Conservation (phyloP, 805 yeast genomes). For the Hanseniaspora lachancei region DNA sequence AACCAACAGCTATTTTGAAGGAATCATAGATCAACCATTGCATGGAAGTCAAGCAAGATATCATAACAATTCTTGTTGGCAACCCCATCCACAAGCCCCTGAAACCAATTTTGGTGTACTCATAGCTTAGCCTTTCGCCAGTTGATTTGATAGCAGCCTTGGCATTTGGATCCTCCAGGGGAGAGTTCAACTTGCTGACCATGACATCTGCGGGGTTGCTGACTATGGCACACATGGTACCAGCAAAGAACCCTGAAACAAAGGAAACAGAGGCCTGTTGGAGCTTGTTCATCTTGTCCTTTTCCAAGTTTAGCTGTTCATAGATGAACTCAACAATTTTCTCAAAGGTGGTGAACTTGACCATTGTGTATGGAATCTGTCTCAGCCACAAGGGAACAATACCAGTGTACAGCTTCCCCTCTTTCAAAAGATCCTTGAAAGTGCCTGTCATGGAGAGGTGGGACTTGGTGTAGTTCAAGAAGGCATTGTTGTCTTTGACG, state of each 20-base stretch:
- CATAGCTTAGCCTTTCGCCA: constrained; percentile 55
- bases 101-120: constrained; percentile 76
- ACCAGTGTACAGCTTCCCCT: constrained; percentile 82
- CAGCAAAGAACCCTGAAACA: constrained; percentile 92
- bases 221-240: constrained; percentile 88
- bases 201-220: constrained; percentile 99
- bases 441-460: not conserved
- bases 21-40: constrained; percentile 97
- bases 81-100: constrained; percentile 90
- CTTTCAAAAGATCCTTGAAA: constrained; percentile 49
- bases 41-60: constrained; percentile 92
- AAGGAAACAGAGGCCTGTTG: constrained; percentile 92
- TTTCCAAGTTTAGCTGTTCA: constrained; percentile 55
- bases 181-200: constrained; percentile 80
- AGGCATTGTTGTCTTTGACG: constrained; percentile 40
- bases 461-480: constrained; percentile 3
- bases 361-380: constrained; percentile 98
- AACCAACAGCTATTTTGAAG: constrained; percentile 84
- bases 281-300: constrained; percentile 51
- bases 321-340: constrained; percentile 76
- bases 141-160: constrained; percentile 51
- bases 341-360: constrained; percentile 89
- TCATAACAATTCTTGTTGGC: constrained; percentile 87
- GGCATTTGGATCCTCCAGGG: constrained; percentile 27
- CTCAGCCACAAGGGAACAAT: constrained; percentile 87